Evolutionary conservation across 495 filamentous ascomycete genomes (phyloP), one percentile per base, ranked within the genome.

Genomic region (Neurospora tetrasperma): DNA sequence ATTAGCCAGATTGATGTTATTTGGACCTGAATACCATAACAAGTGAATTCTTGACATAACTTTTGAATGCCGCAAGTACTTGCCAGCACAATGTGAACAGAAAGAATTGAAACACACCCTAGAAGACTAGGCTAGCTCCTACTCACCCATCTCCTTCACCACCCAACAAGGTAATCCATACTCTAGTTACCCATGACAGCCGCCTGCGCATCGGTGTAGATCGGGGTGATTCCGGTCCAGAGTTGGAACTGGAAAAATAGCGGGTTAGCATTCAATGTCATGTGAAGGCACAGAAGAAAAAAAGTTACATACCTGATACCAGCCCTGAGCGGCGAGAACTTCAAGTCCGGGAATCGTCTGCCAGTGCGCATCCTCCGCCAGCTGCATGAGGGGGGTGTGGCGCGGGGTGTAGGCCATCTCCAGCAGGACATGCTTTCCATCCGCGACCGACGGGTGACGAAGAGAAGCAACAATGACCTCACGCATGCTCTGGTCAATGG

Each of bases 331-430:
- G 75, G 93, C 90, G 75, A 99, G 84, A 54, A 94, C 94, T 83
- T 99, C 96, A 71, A 98, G 80, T 2, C 96, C 96, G 7, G 93
- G 89, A 74, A 98, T 91, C 6, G 89, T 94, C 71, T 80, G 85
- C 96, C 96, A 99, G n/a, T 93, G 93, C 6, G 87, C 85, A 74
- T 92, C 89, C 74, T 88, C 83, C 5, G 96, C 95, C 76, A 97
- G 81, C 80, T 90, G 86, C 93, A 98, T 98, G 78, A 98, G 79
- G 35, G 91, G 86, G 16, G 96, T 99, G 39, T 91, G 86, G 0
- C 88, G 80, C 38, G 96, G 96, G 80, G 91, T 97, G 81, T 99
- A 99, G 5, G 96, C 94, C 96, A 99, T 98, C 84, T 99, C 96
- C 2, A 97, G 82, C 71, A 98, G 83, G 41, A 97, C 89, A 83